Evolutionary conservation across 192 early-diverging fungal species (phyloP).

Genomic region (Gaertneriomyces sp.): DNA sequence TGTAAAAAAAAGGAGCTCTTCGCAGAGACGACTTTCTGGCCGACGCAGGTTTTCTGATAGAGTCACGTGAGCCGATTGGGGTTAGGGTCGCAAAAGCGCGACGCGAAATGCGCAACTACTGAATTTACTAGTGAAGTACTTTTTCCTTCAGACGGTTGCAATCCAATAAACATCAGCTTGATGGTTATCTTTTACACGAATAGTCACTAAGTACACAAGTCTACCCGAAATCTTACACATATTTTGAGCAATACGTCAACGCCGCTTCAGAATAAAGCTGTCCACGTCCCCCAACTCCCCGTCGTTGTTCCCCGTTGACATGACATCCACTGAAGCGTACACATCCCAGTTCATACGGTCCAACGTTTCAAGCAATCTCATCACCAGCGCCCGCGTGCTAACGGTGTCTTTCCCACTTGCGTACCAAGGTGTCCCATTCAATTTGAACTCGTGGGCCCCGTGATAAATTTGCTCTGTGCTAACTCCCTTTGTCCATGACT

Average conservation of each 20-base stretch:
- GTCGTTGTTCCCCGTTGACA: background rate
- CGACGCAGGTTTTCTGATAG: no score
- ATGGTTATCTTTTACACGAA: no score
- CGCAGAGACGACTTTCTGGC: no score
- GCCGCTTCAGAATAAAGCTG: conserved; percentile 6
- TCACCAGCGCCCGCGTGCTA: background rate
- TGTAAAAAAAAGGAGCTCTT: no score
- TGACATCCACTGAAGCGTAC: conserved; percentile 17
- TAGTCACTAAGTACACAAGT: no score
- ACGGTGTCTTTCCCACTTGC: conserved; percentile 17
- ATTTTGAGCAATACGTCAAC: background rate
- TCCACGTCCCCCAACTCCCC: conserved; percentile 1
- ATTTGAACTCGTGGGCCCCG: conserved; percentile 10
- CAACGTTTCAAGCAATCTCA: conserved; percentile 7
- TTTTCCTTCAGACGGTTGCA: no score
- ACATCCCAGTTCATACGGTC: background rate
- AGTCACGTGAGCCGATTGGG: no score
- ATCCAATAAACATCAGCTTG: no score
- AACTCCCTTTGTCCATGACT: background rate
- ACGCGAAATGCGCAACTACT: no score
- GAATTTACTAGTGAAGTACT: no score
- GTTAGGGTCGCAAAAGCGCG: no score
- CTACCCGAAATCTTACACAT: no score
- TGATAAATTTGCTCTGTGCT: background rate
- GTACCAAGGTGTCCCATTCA: conserved; percentile 13